A percentile compares a stretch with the other conserved stretches of the same genome.
Evolutionary conservation across 2,329 filamentous ascomycete genomes (phyloP).

Genomic region (Aspergillus ochraceus): DNA sequence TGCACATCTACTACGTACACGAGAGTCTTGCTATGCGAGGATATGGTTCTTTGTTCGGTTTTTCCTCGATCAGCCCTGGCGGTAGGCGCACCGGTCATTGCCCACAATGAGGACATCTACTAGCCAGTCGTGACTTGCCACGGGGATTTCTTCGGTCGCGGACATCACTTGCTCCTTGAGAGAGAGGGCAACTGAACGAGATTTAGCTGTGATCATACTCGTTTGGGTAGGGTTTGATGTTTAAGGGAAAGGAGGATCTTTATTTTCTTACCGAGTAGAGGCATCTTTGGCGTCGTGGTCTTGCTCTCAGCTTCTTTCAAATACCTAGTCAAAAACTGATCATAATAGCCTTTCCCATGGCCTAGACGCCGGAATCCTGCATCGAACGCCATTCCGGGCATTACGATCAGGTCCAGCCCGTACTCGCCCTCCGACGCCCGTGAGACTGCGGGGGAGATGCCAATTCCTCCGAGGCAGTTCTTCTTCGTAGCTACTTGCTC

Average conservation of each 20-base stretch:
- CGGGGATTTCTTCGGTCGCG: conserved; percentile 66
- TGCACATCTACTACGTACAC: conserved; percentile 21
- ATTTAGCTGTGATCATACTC: conserved; percentile 17
- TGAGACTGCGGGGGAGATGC: conserved; percentile 25
- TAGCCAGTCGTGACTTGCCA: conserved; percentile 72
- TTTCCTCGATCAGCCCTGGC: conserved; percentile 23
- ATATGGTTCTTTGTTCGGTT: background rate
- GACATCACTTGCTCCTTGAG: conserved; percentile 81
- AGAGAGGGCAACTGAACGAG: conserved; percentile 69
- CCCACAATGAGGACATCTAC: conserved; percentile 77
- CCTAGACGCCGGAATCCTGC: conserved; percentile 72
- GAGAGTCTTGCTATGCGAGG: conserved; percentile 18
- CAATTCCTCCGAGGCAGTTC: conserved; percentile 70
- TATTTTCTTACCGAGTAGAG: conserved; percentile 57
- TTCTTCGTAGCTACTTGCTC: conserved; percentile 65
- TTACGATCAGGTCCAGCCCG: conserved; percentile 78
- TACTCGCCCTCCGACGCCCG: conserved; percentile 25
- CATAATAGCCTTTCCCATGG: conserved; percentile 96
- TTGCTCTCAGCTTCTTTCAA: conserved; percentile 41
- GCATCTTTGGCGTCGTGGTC: conserved; percentile 46
- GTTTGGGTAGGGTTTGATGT: conserved; percentile 38
- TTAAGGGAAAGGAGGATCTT: conserved; percentile 5
- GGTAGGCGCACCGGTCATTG: conserved; percentile 58
- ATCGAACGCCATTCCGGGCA: conserved; percentile 94
- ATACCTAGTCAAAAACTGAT: conserved; percentile 84